Conservation (phyloP, 2,329 filamentous ascomycete genomes). For the Simplicillium aogashimaense region DNA sequence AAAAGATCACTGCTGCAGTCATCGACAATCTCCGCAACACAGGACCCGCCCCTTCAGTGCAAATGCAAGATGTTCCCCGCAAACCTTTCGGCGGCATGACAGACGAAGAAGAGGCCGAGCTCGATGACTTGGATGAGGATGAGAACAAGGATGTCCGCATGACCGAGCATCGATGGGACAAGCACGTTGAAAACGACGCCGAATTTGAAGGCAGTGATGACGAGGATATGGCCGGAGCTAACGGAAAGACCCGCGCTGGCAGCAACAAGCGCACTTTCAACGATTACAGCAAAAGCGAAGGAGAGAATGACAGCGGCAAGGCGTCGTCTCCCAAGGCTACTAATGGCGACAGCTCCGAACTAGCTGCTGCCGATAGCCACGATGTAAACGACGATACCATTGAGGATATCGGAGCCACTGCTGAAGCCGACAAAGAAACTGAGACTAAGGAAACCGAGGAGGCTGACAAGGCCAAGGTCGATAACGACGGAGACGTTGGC, state of each 20-base stretch:
- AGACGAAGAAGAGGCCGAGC: slow-evolving; percentile 56
- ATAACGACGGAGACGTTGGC: slow-evolving; percentile 40
- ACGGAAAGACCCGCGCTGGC: slow-evolving; percentile 54
- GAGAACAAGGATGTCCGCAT: slow-evolving; percentile 75
- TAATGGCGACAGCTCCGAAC: slow-evolving; percentile 20
- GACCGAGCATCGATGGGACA: slow-evolving; percentile 75
- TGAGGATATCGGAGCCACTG: slow-evolving; percentile 27
- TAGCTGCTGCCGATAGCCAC: slow-evolving; percentile 18
- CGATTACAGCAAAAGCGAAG: slow-evolving; percentile 36
- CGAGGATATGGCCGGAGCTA: slow-evolving; percentile 65
- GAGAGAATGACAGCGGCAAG: slow-evolving; percentile 25
- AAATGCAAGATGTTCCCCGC: slow-evolving; percentile 70
- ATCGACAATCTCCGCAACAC: slow-evolving; percentile 83
- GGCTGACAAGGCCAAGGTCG: slow-evolving; percentile 21
- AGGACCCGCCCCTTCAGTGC: slow-evolving; percentile 77
- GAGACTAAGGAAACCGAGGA: slow-evolving; percentile 8
- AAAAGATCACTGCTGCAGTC: slow-evolving; percentile 71
- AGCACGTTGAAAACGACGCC: slow-evolving; percentile 63
- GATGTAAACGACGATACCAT: slow-evolving; percentile 30
- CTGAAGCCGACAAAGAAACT: slow-evolving; percentile 15
- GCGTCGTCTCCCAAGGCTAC: slow-evolving; percentile 25
- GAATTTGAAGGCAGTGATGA: slow-evolving; percentile 86
- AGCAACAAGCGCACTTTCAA: slow-evolving; percentile 40
- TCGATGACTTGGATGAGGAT: slow-evolving; percentile 69
- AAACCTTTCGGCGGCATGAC: slow-evolving; percentile 52